A percentile compares a stretch with the other conserved stretches of the same genome.
Evolutionary conservation across 2,329 filamentous ascomycete genomes (phyloP).

Genomic region (Nemania diffusa): DNA sequence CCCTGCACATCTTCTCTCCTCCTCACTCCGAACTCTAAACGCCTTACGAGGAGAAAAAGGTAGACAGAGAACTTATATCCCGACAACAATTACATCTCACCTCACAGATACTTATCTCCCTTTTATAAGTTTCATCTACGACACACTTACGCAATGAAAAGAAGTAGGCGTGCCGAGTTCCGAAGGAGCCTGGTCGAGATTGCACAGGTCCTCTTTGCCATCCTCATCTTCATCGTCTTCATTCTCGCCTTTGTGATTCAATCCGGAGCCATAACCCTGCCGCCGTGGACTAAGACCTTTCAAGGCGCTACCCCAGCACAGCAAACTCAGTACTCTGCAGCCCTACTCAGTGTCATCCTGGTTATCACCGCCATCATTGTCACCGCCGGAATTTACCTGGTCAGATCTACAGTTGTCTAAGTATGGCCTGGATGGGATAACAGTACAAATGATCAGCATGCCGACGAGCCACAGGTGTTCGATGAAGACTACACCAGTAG

Average conservation of each 20-base stretch:
- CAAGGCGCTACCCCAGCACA: conserved; percentile 31
- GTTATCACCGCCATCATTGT: conserved; percentile 32
- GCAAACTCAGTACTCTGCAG: conserved; percentile 27
- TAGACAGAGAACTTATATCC: not conserved
- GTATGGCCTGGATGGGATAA: not conserved
- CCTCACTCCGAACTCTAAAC: conserved; percentile 10
- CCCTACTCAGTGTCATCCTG: conserved; percentile 29
- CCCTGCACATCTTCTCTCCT: conserved; percentile 3
- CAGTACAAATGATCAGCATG: not conserved
- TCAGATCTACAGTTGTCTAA: conserved; percentile 16
- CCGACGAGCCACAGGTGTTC: not conserved
- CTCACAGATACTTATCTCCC: not conserved
- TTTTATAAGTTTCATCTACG: not conserved
- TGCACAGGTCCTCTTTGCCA: conserved; percentile 33
- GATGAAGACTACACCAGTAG: not conserved
- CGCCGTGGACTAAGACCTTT: conserved; percentile 37
- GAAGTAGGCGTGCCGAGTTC: conserved; percentile 34
- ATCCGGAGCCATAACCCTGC: conserved; percentile 26
- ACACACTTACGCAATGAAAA: conserved; percentile 26
- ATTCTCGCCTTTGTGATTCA: conserved; percentile 37
- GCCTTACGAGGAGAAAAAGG: conserved; percentile 3
- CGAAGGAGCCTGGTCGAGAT: conserved; percentile 28
- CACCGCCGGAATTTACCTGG: conserved; percentile 26
- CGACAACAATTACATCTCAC: not conserved
- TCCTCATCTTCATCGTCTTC: conserved; percentile 35